A percentile compares a stretch with the other conserved stretches of the same genome.
Evolutionary conservation across 108 stramenopile genomes (phyloP).

Genomic region (Cyclostephanos tholiformis): DNA sequence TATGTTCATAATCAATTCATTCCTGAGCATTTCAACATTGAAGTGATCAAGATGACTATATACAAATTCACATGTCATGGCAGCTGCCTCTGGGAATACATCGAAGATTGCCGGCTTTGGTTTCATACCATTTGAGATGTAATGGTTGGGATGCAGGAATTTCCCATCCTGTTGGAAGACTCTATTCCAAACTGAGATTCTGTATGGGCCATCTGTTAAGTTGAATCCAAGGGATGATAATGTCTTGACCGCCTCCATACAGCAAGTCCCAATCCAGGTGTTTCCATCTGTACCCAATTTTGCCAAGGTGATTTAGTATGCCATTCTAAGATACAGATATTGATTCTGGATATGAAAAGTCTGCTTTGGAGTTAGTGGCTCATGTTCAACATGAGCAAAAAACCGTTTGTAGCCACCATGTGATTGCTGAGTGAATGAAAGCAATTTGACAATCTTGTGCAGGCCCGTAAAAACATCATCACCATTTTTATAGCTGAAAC

Average conservation of each 20-base stretch:
- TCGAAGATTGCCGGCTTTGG: slow-evolving; percentile 1
- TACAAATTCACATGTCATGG: background rate
- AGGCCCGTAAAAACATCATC: too few relatives aligned
- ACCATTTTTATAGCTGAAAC: too few relatives aligned
- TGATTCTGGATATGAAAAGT: background rate
- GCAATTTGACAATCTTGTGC: too few relatives aligned
- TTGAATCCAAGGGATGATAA: background rate
- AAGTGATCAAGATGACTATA: too few relatives aligned
- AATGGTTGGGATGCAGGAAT: background rate
- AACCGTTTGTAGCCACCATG: background rate
- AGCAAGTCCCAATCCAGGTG: background rate
- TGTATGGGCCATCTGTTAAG: background rate
- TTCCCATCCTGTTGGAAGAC: background rate
- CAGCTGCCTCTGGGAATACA: background rate
- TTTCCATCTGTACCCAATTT: background rate
- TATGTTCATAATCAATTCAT: slow-evolving; percentile 4
- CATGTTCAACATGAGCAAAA: background rate
- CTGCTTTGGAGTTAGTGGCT: background rate
- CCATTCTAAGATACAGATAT: background rate
- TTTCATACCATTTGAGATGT: background rate
- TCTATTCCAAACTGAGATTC: background rate
- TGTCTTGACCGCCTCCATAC: background rate
- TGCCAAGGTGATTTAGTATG: background rate
- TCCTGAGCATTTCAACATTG: slow-evolving; percentile 7
- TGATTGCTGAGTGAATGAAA: too few relatives aligned